Evolutionary conservation across 139 green algal species (phyloP).

Genomic region (Yamagishiella unicocca): DNA sequence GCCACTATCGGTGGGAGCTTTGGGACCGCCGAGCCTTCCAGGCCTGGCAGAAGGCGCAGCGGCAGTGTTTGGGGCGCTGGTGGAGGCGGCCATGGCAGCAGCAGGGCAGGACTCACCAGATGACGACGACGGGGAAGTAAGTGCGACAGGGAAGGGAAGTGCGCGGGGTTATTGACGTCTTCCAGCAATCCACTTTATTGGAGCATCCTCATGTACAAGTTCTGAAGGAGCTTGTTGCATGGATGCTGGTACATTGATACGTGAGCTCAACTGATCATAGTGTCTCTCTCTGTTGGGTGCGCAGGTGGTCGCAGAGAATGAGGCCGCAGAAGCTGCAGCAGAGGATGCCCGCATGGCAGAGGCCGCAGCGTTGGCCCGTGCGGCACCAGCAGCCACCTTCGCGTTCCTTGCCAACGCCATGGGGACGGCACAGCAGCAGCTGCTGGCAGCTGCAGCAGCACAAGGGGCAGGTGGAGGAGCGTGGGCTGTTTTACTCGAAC

Average conservation of each 20-base stretch:
- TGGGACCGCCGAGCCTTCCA: slow-evolving; percentile 39
- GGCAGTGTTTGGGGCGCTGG: slow-evolving; percentile 64
- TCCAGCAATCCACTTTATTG: too few species aligned
- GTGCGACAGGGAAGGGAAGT: too few species aligned
- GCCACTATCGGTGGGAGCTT: slow-evolving; percentile 43
- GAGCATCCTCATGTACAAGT: too few species aligned
- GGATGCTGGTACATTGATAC: too few species aligned
- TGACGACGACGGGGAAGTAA: too few species aligned
- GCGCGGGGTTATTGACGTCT: too few species aligned
- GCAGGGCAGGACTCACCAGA: slow-evolving; percentile 23
- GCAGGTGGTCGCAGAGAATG: slow-evolving; percentile 67
- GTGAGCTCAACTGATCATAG: too few species aligned
- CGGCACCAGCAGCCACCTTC: slow-evolving; percentile 59
- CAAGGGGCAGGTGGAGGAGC: neutral
- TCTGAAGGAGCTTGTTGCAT: too few species aligned
- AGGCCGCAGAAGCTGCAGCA: slow-evolving; percentile 68
- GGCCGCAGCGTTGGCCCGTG: slow-evolving; percentile 74
- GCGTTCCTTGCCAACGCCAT: slow-evolving; percentile 59
- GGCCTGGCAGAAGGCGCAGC: slow-evolving; percentile 50
- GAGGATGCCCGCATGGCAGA: slow-evolving; percentile 73
- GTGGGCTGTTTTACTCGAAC: slow-evolving; percentile 71
- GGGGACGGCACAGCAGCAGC: slow-evolving; percentile 49
- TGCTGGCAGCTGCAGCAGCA: slow-evolving; percentile 13
- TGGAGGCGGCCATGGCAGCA: slow-evolving; percentile 55
- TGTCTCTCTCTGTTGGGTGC: too few species aligned